Evolutionary conservation across 768 basidiomycete species (phyloP).

Genomic region (Mycena vulgaris): DNA sequence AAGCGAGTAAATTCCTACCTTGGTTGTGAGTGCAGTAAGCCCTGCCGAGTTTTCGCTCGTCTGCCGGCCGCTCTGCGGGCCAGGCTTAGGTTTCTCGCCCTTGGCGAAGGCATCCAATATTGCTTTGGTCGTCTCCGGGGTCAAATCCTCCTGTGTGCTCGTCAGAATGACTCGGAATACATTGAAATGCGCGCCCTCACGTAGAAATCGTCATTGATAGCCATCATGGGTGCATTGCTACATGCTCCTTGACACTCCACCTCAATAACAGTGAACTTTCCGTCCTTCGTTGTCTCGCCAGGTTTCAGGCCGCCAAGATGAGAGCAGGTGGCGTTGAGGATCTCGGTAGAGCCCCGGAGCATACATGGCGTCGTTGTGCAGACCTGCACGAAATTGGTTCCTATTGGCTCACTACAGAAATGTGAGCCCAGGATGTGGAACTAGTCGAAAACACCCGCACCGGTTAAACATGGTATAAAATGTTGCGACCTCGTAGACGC

Average conservation of each 20-base stretch:
- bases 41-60: conserved; percentile 97
- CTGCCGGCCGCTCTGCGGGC: conserved; percentile 89
- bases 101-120: conserved; percentile 84
- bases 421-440: not conserved
- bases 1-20: conserved; percentile 61
- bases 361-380: conserved; percentile 99
- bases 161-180: conserved; percentile 28
- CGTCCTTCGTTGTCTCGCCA: conserved; percentile 94
- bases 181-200: conserved; percentile 60
- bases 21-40: conserved; percentile 82
- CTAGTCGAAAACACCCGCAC: conserved; percentile 56
- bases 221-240: conserved; percentile 98
- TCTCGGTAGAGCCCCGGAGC: conserved; percentile 92
- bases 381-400: conserved; percentile 94
- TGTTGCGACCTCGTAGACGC: conserved; percentile 98
- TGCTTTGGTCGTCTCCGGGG: conserved; percentile 81
- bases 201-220: conserved; percentile 96
- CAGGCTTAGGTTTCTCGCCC: conserved; percentile 92
- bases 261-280: conserved; percentile 97
- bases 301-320: conserved; percentile 89
- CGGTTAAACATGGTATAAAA: conserved; percentile 99
- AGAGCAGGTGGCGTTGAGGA: conserved; percentile 85
- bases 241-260: conserved; percentile 99
- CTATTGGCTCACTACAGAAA: conserved; percentile 86
- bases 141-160: conserved; percentile 82